phyloP scores from a whole-genome alignment of 305 asterid genomes.

The Withania somnifera region DNA sequence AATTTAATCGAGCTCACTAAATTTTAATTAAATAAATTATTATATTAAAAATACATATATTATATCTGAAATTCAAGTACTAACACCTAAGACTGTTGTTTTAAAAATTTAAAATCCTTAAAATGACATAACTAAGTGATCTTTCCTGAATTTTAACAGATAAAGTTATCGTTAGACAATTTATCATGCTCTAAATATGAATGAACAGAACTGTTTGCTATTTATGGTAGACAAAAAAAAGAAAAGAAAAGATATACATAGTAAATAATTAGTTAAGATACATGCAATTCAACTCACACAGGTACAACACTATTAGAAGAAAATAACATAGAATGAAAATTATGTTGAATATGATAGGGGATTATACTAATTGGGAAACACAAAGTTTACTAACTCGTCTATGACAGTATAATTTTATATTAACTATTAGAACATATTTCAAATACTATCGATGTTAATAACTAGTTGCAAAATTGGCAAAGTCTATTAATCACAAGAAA shows the following conservation, averaged over 20 bases:
- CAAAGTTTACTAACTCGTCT: neutral
- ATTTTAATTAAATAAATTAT: too few relatives aligned
- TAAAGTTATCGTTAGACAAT: neutral
- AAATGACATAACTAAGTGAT: neutral
- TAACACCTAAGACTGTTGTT: neutral
- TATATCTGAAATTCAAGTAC: too few relatives aligned
- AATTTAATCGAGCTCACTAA: too few relatives aligned
- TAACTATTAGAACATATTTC: neutral
- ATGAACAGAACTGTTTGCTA: neutral
- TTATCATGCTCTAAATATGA: neutral
- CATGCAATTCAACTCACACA: neutral
- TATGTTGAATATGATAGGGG: too few relatives aligned
- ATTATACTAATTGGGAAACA: too few relatives aligned
- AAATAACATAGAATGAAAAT: neutral
- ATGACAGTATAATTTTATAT: too few relatives aligned
- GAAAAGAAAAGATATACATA: neutral
- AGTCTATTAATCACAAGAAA: neutral
- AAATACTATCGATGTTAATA: neutral
- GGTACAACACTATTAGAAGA: neutral
- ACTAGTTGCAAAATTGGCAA: neutral
- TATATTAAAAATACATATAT: too few relatives aligned
- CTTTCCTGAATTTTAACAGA: too few relatives aligned
- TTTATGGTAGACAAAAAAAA: too few relatives aligned
- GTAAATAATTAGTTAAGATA: neutral
- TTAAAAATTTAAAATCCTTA: too few relatives aligned